A percentile compares a stretch with the other conserved stretches of the same genome.
Evolutionary conservation across 352 stramenopile genomes (phyloP).

Genomic region (Globisporangium canariense): DNA sequence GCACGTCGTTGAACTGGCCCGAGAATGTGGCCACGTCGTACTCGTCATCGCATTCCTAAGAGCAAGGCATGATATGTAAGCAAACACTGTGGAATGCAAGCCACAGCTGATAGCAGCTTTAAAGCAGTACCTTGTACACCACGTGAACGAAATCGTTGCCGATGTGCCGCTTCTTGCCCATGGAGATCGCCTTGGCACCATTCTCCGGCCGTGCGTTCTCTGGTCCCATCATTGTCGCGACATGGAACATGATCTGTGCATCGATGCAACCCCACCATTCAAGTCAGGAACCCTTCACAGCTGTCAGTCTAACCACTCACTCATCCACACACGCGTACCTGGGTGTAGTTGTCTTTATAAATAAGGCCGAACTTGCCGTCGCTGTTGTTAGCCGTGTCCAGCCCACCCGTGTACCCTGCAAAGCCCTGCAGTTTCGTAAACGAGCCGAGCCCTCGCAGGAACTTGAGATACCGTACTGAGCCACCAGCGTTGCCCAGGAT

Average conservation of each 20-base stretch:
- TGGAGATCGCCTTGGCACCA: constrained; percentile 16
- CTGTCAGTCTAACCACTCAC: no score
- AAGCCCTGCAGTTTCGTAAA: constrained; percentile 71
- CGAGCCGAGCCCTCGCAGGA: constrained; percentile 62
- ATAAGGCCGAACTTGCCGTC: constrained; percentile 78
- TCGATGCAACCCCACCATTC: not conserved
- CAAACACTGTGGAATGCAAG: not conserved
- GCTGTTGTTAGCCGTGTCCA: constrained; percentile 63
- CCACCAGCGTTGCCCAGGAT: constrained; percentile 72
- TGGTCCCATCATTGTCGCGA: constrained; percentile 80
- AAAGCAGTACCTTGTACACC: constrained; percentile 63
- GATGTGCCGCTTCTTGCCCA: constrained; percentile 88
- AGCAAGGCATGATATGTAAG: not conserved
- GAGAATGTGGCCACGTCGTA: constrained; percentile 76
- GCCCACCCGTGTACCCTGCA: constrained; percentile 63
- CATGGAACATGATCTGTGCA: constrained; percentile 80
- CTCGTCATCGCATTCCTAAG: constrained; percentile 71
- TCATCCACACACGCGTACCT: constrained; percentile 32
- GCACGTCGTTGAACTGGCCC: constrained; percentile 85
- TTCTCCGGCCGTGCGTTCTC: constrained; percentile 1
- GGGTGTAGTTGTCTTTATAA: constrained; percentile 60
- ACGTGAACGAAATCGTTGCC: constrained; percentile 89
- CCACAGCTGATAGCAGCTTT: not conserved
- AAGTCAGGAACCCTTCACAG: not conserved
- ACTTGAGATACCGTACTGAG: constrained; percentile 70